Base-by-base conservation (phyloP, 2,329 filamentous ascomycete species). In the Onygenales sp. region DNA sequence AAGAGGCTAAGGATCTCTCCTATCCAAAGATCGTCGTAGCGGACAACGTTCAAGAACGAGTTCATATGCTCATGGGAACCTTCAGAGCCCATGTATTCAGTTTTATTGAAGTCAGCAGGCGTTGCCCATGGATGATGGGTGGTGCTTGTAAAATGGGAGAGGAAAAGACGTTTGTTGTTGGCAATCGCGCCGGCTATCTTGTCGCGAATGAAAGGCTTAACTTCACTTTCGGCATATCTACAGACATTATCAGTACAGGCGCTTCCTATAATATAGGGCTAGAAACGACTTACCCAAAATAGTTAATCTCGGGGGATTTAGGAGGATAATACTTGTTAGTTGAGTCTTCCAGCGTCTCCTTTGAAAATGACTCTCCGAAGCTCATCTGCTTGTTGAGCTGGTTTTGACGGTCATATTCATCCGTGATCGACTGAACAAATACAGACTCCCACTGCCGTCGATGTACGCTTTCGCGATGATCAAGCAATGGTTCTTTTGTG, bases 81-180 rank as follows among this genome's bases (percentile, higher is more conserved):
- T 4, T 60, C 54, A 10, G 46, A 46, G 7, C 57, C 52, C 51
- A 62, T 64, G 55, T 68, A 67, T 17, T 64, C 32, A 36, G 62
- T 60, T 7, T 61, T 53, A 7, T 59, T 57, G 52, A 67, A 66
- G 1, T 60, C 59, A 2, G 60, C 53, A 2, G 72, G 73, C 5
- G 65, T 63, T 13, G 58, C 63, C 71, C 72, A 76, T 0, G 73
- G 71, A 57, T 77, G 74, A 57, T 77, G 73, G 5, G 64, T 66
- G 9, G 64, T 63, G 56, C 62, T 64, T 2, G 65, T 67, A 32
- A 67, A 65, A 49, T 67, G 65, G 2, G 64, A 66, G 5, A 67
- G 54, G 41, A 67, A 67, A 4, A 67, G 58, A 13, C 64, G 56
- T 44, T 60, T 56, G 0, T 62, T 61, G 1, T 63, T 65, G 10